Percentiles rank a stretch among this genome's conserved stretches.
Evolutionary conservation across 495 filamentous ascomycete genomes (phyloP).

Genomic region (Stereocaulon alpinum): DNA sequence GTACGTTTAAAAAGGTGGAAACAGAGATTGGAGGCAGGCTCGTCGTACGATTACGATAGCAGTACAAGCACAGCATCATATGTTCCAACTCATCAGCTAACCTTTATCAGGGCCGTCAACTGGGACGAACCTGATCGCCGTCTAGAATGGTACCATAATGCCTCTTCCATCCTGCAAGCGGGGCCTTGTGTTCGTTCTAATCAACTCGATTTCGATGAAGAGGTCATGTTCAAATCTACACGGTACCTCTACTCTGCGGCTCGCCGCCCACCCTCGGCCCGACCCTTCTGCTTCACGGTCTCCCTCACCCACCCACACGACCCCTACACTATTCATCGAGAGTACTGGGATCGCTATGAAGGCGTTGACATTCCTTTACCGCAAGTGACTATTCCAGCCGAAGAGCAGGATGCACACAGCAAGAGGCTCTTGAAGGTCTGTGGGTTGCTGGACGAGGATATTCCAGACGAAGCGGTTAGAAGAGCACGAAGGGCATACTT

Average conservation of each 20-base stretch:
- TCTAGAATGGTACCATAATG: constrained; percentile 88
- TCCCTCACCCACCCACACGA: constrained; percentile 89
- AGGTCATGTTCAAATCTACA: constrained; percentile 74
- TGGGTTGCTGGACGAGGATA: constrained; percentile 65
- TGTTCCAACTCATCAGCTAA: constrained; percentile 9
- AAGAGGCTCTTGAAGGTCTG: constrained; percentile 70
- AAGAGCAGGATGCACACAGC: constrained; percentile 73
- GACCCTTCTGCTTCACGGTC: constrained; percentile 80
- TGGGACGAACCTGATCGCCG: constrained; percentile 81
- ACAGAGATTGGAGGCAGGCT: neutral
- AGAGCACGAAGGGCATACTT: constrained; percentile 77
- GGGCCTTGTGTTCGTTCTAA: constrained; percentile 75
- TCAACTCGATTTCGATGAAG: constrained; percentile 90
- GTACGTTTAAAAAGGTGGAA: constrained; percentile 28
- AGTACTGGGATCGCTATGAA: constrained; percentile 85
- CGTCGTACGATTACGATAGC: constrained; percentile 8
- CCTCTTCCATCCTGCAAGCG: constrained; percentile 76
- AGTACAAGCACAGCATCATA: constrained; percentile 13
- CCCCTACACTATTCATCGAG: constrained; percentile 77
- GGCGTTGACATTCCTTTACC: constrained; percentile 75
- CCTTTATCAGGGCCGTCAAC: constrained; percentile 46
- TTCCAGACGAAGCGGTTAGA: constrained; percentile 69
- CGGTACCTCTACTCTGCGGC: constrained; percentile 81
- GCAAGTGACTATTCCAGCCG: constrained; percentile 58
- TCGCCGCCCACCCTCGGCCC: constrained; percentile 50